These are phyloP conservation scores for Syzygium aqueum DNA, from an alignment of 345 rosid species.

Conservation along the genomic window DNA sequence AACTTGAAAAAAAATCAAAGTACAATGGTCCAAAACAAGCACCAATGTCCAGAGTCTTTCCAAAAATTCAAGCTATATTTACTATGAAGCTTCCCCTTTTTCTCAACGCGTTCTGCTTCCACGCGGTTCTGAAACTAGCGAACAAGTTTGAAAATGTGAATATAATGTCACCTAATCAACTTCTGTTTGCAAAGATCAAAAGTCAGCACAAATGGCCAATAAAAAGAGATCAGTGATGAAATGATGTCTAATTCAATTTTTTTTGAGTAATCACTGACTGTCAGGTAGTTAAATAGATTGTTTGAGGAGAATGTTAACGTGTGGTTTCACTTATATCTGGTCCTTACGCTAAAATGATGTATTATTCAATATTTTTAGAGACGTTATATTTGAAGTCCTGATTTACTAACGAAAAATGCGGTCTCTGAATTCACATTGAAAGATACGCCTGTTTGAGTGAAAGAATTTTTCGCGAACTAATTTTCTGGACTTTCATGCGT, in stretches of 20 bases:
- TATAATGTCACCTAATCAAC: neutral
- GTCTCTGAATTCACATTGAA: too few relatives aligned
- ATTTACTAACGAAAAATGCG: neutral
- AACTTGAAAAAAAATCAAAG: neutral
- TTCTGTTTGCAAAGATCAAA: neutral
- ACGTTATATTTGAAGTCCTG: neutral
- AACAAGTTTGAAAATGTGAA: neutral
- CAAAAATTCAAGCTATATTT: neutral
- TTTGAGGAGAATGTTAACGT: neutral
- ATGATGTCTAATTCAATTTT: neutral
- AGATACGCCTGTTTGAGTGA: too few relatives aligned
- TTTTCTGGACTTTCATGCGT: too few relatives aligned
- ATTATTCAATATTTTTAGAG: too few relatives aligned
- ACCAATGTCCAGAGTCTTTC: neutral
- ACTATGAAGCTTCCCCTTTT: neutral
- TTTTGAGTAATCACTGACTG: neutral
- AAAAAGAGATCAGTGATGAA: neutral
- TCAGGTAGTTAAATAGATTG: too few relatives aligned
- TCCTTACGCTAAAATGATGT: neutral
- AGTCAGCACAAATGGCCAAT: neutral
- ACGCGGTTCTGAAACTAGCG: neutral
- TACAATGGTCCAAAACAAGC: neutral
- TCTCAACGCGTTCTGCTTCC: neutral
- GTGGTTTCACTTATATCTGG: neutral
- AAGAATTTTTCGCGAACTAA: too few relatives aligned